Percentiles rank a stretch among this genome's conserved stretches.
Conservation (phyloP, 805 yeast species). For the Yarrowia porcina region DNA sequence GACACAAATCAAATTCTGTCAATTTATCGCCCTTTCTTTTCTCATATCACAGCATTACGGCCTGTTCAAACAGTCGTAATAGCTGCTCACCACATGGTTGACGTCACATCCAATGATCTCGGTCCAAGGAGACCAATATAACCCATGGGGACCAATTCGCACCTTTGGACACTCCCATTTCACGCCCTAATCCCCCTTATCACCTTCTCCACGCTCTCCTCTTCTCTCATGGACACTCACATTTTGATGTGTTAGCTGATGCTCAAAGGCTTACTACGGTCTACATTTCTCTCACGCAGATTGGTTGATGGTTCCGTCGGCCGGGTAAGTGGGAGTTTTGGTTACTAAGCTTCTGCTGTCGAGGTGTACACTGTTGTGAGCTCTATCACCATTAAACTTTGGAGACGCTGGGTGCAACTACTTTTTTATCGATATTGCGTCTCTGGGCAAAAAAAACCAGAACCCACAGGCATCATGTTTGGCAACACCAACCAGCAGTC, state of each 20-base stretch:
- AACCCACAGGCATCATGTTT: constrained; percentile 7
- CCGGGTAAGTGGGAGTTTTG: constrained; percentile 18
- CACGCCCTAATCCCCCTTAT: neutral
- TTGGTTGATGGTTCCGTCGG: constrained; percentile 11
- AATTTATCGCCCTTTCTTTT: neutral
- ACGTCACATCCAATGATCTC: neutral
- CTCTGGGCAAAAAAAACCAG: neutral
- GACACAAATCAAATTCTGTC: neutral
- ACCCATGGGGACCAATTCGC: neutral
- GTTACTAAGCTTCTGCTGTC: neutral
- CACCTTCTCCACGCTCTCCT: neutral
- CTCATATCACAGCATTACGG: neutral
- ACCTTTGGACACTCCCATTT: neutral
- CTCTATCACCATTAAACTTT: neutral
- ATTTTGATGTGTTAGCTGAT: constrained; percentile 25
- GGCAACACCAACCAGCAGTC: constrained; percentile 13
- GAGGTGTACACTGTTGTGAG: neutral
- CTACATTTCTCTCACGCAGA: constrained; percentile 25
- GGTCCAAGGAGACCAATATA: neutral
- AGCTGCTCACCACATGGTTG: neutral
- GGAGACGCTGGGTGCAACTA: constrained; percentile 10
- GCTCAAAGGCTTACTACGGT: constrained; percentile 23
- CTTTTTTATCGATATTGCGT: constrained; percentile 8
- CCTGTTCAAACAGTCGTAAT: neutral
- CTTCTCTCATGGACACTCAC: neutral